Evolutionary conservation across 208 protist genomes (phyloP).

Genomic region (Crithidia fasciculata): DNA sequence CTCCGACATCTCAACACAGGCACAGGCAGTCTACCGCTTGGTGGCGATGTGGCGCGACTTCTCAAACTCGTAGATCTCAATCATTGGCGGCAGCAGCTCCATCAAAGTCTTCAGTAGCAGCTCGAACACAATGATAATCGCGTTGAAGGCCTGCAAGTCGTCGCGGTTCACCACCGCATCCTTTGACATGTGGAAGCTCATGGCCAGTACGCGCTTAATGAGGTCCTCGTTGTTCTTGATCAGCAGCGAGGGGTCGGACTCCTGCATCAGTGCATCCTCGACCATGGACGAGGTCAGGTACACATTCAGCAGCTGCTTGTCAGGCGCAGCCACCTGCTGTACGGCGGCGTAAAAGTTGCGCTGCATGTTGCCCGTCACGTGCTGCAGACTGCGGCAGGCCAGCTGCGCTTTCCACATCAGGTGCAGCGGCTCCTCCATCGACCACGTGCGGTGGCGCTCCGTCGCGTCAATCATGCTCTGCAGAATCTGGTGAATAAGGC

Average conservation of each 20-base stretch:
- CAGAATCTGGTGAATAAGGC: conserved; percentile 51
- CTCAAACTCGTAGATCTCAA: conserved; percentile 59
- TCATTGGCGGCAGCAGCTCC: conserved; percentile 43
- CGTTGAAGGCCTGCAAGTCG: conserved; percentile 49
- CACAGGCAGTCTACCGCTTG: neutral
- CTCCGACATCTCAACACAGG: too few relatives aligned
- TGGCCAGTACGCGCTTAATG: conserved; percentile 43
- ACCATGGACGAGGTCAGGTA: conserved; percentile 45
- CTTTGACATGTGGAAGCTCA: conserved; percentile 56
- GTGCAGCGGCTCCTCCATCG: conserved; percentile 44
- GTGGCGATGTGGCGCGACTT: conserved; percentile 38
- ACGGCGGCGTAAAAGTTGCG: conserved; percentile 62
- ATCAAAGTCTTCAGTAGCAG: conserved; percentile 42
- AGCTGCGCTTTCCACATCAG: conserved; percentile 47
- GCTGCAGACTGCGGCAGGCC: conserved; percentile 48
- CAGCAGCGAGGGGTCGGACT: conserved; percentile 16
- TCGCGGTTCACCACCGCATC: conserved; percentile 36
- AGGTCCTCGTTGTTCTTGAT: conserved; percentile 34
- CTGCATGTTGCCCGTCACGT: conserved; percentile 70
- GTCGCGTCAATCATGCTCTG: conserved; percentile 77
- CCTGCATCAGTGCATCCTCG: conserved; percentile 26
- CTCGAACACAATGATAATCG: conserved; percentile 44
- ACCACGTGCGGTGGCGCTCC: conserved; percentile 50
- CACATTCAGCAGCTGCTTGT: conserved; percentile 40
- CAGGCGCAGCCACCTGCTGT: conserved; percentile 34